Base-by-base conservation (phyloP, 2,329 filamentous ascomycete genomes). In the Apiospora phragmitis region DNA sequence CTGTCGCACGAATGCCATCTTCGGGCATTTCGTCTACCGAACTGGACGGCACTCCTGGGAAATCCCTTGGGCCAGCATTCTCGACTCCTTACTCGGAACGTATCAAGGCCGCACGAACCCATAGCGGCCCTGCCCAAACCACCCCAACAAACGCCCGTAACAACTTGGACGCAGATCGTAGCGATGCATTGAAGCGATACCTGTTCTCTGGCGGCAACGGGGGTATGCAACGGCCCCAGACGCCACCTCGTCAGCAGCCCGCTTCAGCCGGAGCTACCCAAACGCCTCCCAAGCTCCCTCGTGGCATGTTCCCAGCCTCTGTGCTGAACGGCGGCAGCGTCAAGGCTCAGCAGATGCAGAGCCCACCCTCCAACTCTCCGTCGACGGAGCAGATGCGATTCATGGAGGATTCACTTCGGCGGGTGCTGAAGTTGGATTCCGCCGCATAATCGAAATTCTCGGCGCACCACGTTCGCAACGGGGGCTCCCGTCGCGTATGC, bases 21-120 rank as follows among this genome's bases (percentile, higher is more conserved):
- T 85, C 86, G 68, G 87, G 87, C 32, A 87, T 93, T 41, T 93
- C 94, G 71, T 80, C 89, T 9, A 86, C 90, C 72, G 94, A 97
- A 77, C 83, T 94, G 65, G 90, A 93, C 73, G 87, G 87, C 32
- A 86, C 85, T 24, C 85, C 85, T 26, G 84, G 85, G 59, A 85
- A 83, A 65, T 83, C 85, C 41, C 87, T 90, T 74, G 92, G 87
- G 4, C 90, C 90, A 38, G 87, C 91, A 1, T 93, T 93, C 78
- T 91, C 92, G 5, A 92, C 91, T 0, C 88, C 89, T 0, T 91
- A 90, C 74, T 82, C 87, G 7, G 88, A 91, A 71, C 87, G 89
- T 59, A 90, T 91, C 71, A 85, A 85, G 70, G 89, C 88, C 68
- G 87, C 86, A 29, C 85, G 84, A 24, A 79, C 81, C 14, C 77